Conservation (phyloP, 768 basidiomycete species). For the Pholiota molesta region DNA sequence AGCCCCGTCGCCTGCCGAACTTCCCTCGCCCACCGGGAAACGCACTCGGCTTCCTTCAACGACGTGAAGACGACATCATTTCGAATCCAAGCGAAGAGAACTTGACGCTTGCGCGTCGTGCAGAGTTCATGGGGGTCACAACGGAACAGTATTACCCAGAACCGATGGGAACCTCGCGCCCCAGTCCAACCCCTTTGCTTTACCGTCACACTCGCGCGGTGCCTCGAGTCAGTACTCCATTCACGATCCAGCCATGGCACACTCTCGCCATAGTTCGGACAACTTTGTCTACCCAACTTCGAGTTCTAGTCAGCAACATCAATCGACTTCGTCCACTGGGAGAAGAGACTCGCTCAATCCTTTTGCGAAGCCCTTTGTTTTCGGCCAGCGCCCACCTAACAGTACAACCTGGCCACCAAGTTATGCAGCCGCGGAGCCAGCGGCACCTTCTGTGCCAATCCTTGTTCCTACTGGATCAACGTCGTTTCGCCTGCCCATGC, state of each 20-base stretch:
- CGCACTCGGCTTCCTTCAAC: conserved; percentile 41
- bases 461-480: conserved; percentile 28
- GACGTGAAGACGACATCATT: conserved; percentile 62
- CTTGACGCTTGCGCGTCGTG: conserved; percentile 31
- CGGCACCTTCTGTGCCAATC: conserved; percentile 29
- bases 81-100: conserved; percentile 90
- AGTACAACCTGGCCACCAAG: conserved; percentile 22
- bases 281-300: conserved; percentile 27
- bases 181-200: conserved; percentile 25
- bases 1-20: conserved; percentile 73
- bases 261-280: conserved; percentile 58
- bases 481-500: conserved; percentile 34
- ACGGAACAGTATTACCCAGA: conserved; percentile 48
- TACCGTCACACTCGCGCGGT: conserved; percentile 67
- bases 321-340: conserved; percentile 26
- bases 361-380: conserved; percentile 83
- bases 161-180: conserved; percentile 37
- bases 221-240: conserved; percentile 62
- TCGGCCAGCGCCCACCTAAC: conserved; percentile 46
- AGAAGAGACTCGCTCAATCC: conserved; percentile 66
- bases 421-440: conserved; percentile 8
- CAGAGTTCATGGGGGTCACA: conserved; percentile 48
- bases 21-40: conserved; percentile 78
- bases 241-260: conserved; percentile 64
- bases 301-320: conserved; percentile 15